Conservation (phyloP, 2,329 filamentous ascomycete species). For the Aspergillaceae sp. region DNA sequence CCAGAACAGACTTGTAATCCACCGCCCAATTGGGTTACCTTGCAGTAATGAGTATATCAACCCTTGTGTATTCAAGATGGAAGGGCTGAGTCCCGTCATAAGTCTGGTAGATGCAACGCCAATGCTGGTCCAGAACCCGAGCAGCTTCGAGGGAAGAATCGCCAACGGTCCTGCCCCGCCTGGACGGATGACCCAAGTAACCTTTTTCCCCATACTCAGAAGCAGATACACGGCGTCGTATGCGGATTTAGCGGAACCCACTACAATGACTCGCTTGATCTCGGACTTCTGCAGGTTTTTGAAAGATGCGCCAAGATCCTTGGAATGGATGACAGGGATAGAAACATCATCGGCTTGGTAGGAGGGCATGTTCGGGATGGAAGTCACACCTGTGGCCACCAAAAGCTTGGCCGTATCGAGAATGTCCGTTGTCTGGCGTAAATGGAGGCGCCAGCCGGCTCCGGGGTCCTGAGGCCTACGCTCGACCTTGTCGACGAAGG, state of each 20-base stretch:
- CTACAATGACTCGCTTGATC: conserved; percentile 16
- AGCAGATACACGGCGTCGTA: conserved; percentile 28
- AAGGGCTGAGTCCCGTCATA: conserved; percentile 16
- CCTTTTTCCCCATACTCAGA: conserved; percentile 20
- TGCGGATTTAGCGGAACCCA: conserved; percentile 27
- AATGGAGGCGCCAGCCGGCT: not conserved
- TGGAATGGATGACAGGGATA: not conserved
- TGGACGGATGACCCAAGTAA: conserved; percentile 27
- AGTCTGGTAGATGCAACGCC: conserved; percentile 19
- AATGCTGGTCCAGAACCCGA: conserved; percentile 7
- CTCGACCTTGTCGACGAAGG: not conserved
- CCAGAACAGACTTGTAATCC: not conserved
- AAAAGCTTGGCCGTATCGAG: not conserved
- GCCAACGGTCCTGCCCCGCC: conserved; percentile 23
- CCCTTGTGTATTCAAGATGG: conserved; percentile 23
- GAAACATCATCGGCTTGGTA: not conserved
- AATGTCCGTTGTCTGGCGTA: not conserved
- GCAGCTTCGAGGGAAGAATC: conserved; percentile 21
- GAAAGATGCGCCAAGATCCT: not conserved
- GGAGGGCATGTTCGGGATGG: not conserved
- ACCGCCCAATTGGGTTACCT: conserved; percentile 6
- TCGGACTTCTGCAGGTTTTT: not conserved
- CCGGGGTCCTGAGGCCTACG: not conserved
- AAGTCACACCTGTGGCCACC: not conserved
- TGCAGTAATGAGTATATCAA: conserved; percentile 19